These are phyloP conservation scores for Vicia faba DNA, from an alignment of 306 rosid genomes.

Conservation along the genomic window DNA sequence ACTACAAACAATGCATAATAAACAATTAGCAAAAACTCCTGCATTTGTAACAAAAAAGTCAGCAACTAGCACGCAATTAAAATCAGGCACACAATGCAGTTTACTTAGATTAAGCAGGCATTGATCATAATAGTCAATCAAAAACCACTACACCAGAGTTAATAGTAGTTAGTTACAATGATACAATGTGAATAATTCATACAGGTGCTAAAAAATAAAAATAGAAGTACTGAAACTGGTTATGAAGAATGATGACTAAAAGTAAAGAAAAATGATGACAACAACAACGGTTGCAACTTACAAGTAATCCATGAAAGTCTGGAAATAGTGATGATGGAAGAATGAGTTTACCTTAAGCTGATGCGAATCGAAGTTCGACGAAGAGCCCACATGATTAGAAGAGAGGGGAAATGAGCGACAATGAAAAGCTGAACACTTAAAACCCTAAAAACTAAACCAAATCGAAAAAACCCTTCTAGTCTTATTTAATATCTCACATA, in stretches of 20 bases:
- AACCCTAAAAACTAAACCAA: neutral
- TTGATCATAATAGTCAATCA: neutral
- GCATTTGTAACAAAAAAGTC: no score
- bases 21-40: no score
- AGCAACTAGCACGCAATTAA: neutral
- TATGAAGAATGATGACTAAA: neutral
- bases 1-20: constrained; percentile 43
- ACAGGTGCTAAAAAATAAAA: no score
- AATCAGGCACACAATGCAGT: neutral
- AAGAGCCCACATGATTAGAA: constrained; percentile 13
- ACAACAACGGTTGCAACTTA: no score
- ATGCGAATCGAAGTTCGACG: neutral
- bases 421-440: neutral
- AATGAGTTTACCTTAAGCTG: neutral
- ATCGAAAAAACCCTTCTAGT: neutral
- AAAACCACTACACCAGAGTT: no score
- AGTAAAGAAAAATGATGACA: no score
- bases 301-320: neutral
- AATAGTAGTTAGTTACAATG: no score
- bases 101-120: neutral
- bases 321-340: neutral
- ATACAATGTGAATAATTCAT: neutral
- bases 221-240: neutral
- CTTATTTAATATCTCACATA: neutral
- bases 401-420: neutral